These are phyloP conservation scores for Ceratobasidium sp. DNA, from an alignment of 1,284 basidiomycete species.

Conservation along the genomic window DNA sequence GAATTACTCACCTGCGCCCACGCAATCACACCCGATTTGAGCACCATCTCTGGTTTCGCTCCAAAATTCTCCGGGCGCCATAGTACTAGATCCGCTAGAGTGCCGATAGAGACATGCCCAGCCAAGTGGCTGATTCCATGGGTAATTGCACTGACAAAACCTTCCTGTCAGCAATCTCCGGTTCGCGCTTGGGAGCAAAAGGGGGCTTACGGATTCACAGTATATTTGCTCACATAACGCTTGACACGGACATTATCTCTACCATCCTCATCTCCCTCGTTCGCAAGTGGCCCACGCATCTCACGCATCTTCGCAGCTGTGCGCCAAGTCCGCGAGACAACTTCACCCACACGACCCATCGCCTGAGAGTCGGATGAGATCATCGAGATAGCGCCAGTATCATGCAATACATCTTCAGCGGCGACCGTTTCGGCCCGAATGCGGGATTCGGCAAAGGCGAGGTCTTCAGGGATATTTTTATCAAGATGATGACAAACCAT, in stretches of 20 bases:
- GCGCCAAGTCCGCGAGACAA: constrained; percentile 93
- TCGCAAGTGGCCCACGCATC: constrained; percentile 76
- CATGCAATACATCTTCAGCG: constrained; percentile 97
- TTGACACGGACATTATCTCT: constrained; percentile 96
- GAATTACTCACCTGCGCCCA: constrained; percentile 77
- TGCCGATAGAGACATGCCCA: constrained; percentile 86
- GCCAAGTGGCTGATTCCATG: constrained; percentile 92
- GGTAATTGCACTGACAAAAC: constrained; percentile 79
- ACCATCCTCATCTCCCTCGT: constrained; percentile 73
- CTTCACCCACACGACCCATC: constrained; percentile 98
- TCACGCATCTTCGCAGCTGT: constrained; percentile 96
- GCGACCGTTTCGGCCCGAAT: constrained; percentile 98
- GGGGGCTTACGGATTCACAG: constrained; percentile 90
- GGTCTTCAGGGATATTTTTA: constrained; percentile 90
- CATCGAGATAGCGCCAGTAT: constrained; percentile 95
- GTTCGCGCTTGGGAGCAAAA: neutral
- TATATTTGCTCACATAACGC: constrained; percentile 96
- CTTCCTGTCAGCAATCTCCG: neutral
- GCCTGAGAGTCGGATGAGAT: constrained; percentile 97
- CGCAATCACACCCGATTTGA: constrained; percentile 94
- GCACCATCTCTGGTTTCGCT: constrained; percentile 88
- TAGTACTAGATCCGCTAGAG: constrained; percentile 92
- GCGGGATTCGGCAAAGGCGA: constrained; percentile 96
- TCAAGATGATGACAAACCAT: constrained; percentile 90
- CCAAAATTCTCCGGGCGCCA: constrained; percentile 97